Percentiles rank a stretch among this genome's conserved stretches.
phyloP scores from a whole-genome alignment of 495 filamentous ascomycete genomes.

The Penicillium crystallinum region DNA sequence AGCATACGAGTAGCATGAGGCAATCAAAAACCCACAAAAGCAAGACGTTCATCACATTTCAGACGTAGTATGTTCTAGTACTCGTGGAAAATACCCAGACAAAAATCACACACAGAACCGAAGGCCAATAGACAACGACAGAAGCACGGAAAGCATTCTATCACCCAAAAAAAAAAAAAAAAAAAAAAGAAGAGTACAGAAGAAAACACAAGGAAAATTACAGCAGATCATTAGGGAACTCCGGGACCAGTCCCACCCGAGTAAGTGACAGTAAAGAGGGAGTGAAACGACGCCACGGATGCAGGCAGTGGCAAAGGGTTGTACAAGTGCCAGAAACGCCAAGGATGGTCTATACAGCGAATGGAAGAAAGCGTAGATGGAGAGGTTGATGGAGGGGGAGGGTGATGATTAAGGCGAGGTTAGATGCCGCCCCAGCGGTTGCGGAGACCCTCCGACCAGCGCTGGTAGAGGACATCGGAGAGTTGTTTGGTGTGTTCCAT shows the following conservation, averaged over 20 bases:
- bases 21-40: background rate
- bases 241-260: slow-evolving; percentile 14
- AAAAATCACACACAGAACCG: background rate
- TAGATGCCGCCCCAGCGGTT: slow-evolving; percentile 66
- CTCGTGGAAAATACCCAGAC: background rate
- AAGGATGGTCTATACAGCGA: slow-evolving; percentile 27
- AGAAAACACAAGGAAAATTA: slow-evolving; percentile 17
- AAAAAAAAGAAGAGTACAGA: background rate
- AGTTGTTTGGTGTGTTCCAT: slow-evolving; percentile 91
- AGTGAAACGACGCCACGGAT: slow-evolving; percentile 25
- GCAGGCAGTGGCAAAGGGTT: slow-evolving; percentile 16
- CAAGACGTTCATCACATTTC: slow-evolving; percentile 15
- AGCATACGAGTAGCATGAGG: background rate
- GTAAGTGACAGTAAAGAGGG: slow-evolving; percentile 6
- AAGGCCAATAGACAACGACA: slow-evolving; percentile 5
- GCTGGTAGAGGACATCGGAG: slow-evolving; percentile 80
- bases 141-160: slow-evolving; percentile 6
- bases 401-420: background rate
- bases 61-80: slow-evolving; percentile 8
- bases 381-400: background rate
- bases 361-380: slow-evolving; percentile 10
- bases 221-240: slow-evolving; percentile 23
- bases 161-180: background rate
- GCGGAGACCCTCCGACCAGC: slow-evolving; percentile 83
- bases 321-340: slow-evolving; percentile 19